Percentiles rank a stretch among this genome's conserved stretches.
Conservation (phyloP, 179 eudicot species). For the Drosera spatulata region DNA sequence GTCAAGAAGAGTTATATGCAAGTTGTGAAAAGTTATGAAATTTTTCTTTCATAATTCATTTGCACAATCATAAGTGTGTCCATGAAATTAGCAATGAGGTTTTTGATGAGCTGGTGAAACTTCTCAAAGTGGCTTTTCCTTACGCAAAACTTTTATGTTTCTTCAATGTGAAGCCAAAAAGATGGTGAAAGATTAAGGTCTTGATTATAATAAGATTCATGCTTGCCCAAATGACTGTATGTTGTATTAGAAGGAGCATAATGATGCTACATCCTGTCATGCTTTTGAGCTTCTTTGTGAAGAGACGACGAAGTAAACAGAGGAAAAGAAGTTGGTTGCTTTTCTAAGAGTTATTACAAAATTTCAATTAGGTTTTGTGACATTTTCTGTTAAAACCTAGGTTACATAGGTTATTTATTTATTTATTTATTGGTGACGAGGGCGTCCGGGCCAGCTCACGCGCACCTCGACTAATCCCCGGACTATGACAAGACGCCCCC, state of each 20-base stretch:
- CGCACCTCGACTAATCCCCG: too few species aligned
- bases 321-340: too few species aligned
- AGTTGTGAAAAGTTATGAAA: neutral
- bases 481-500: too few species aligned
- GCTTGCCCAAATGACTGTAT: slow-evolving; percentile 6
- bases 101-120: slow-evolving; percentile 3
- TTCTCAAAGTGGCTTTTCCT: neutral
- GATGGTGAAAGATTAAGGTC: slow-evolving; percentile 1
- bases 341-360: too few species aligned
- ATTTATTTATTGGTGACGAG: too few species aligned
- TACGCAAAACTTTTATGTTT: neutral
- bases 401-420: too few species aligned
- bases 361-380: too few species aligned
- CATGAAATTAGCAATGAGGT: slow-evolving; percentile 3
- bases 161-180: slow-evolving; percentile 4
- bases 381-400: too few species aligned
- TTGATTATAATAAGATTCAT: slow-evolving; percentile 1
- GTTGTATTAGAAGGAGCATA: neutral
- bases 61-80: neutral
- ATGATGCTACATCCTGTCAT: too few species aligned
- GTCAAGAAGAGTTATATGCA: neutral
- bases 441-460: too few species aligned
- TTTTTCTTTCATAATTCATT: neutral
- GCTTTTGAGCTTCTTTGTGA: too few species aligned
- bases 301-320: too few species aligned